Base-by-base conservation (phyloP, 1,284 basidiomycete genomes). In the Ustilago bromivora region DNA sequence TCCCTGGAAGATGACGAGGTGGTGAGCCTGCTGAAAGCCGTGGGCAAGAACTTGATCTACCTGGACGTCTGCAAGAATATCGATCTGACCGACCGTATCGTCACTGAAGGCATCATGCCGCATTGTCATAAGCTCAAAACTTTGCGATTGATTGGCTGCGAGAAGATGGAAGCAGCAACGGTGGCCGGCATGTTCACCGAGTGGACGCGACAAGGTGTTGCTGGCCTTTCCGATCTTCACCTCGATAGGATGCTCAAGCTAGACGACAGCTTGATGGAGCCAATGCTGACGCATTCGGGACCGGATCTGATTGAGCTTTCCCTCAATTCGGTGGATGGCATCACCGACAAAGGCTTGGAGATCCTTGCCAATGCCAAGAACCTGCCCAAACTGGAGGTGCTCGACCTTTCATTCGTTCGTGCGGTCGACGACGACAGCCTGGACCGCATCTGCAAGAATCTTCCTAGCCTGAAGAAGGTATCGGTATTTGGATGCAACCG, bases 401-500 rank as follows among this genome's bases (percentile, higher is more conserved):
- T 98, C 40, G 94, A 99, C 82, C 86, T 97, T 7, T 92, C 95
- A 1, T 99, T 94, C 90, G 96, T 95, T 76, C 88, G 96, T 49
- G 89, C 90, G 41, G 89, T 94, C 36, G 92, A 96, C 76, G 93
- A 99, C 85, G 94, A 92, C 81, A 88, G 93, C 2, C 87, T 98
- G 70, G 92, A 93, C 85, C 89, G 87, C 23, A 87, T 94, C 80
- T 84, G 94, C 17, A 49, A 64, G 6, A 68, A 72, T 11, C 61
- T 83, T n/a, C 59, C 58, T 4, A 72, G 59, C 46, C 36, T 87
- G 23, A 70, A 80, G 61, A 72, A 66, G 54, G 61, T 87, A 31
- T 83, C 78, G 57, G 74, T 87, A 15, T 87, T 87, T 57, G 86
- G 87, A 7, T 82, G 84, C 73, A 86, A 86, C 57, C 70, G 77